Evolutionary conservation across 2,329 filamentous ascomycete genomes (phyloP), one percentile per base, ranked within the genome.

Genomic region (Fusarium hainanense): DNA sequence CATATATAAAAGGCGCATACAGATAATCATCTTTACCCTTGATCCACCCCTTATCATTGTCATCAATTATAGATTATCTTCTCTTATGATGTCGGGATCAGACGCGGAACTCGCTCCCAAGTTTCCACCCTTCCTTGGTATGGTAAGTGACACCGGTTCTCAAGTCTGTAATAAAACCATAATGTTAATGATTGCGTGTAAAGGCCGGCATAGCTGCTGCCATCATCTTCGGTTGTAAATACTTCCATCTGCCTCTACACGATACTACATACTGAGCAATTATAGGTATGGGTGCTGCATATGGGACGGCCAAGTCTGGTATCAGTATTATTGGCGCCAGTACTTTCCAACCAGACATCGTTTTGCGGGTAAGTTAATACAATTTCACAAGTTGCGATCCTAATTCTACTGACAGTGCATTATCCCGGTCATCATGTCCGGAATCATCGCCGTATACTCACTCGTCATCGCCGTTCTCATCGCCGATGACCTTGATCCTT

Each of bases 391-490:
- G n/a, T n/a, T n/a, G n/a, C n/a, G n/a, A n/a, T n/a, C n/a, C n/a
- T n/a, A n/a, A n/a, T n/a, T n/a, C n/a, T n/a, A 18, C n/a, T 40
- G 34, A 9, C 74, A 94, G 92, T 94, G 91, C 60, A 84, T 95
- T 54, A 94, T 95, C 74, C 92, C 93, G 67, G 92, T 96, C 72
- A 91, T 99, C 85, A 99, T 99, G 96, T 97, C 96, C 75, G 96
- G 96, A 88, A 99, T 99, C 79, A 93, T 99, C 77, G 96, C 96
- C 60, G 96, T 99, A 73, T 99, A 99, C 84, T 93, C 94, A 54
- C 92, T 99, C 74, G 96, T 99, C 76, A 94, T 99, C 74, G 92
- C 95, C n/a, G 96, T 99, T 77, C 89, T 99, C 73, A 99, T 99
- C 79, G 93, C 94, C 57, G 92, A 93, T 81, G 93, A 97, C 79